Base-by-base conservation (phyloP, 2,329 filamentous ascomycete species). In the Microcyclospora pomicola region DNA sequence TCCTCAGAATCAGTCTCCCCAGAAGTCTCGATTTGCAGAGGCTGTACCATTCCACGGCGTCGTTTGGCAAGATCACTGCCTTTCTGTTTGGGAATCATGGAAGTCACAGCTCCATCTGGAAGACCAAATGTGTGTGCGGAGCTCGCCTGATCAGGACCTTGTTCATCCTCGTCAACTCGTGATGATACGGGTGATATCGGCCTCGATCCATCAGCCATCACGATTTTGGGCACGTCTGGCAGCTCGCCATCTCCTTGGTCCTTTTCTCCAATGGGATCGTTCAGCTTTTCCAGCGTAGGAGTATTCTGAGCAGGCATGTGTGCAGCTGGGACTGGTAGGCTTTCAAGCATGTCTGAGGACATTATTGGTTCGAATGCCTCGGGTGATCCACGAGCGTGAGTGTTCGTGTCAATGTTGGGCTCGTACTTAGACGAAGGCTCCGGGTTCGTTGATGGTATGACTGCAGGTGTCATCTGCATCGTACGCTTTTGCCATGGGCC, bases 1-100 rank as follows among this genome's bases (percentile, higher is more conserved):
- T 91, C 83, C 56, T 88, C 82, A n/a, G 81, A 78, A 31, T 69
- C 65, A 14, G 59, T 51, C 10, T 63, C 61, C 16, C 54, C 54
- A 34, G 52, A 52, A 12, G 56, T 47, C 29, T 62, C 54, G 11
- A 60, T 46, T 7, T 56, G 52, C 16, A 64, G 48, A 15, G 62
- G 57, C 38, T 64, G 62, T 16, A 64, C 51, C n/a, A 59, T 38
- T 6, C 56, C 55, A 14, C 59, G 55, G 27, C 63, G 57, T 43
- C 60, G 61, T 38, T 61, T 59, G 40, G 59, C 52, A 9, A 55
- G 38, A 36, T 54, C 52, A 19, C 44, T 51, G 28, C 42, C 41
- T 33, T 49, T 41, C 13, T 37, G 42, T 29, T 35, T 38, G 3
- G 43, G 33, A 11, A 28, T 32, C 5, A 33, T 37, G 15, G 24